Evolutionary conservation across 228 moss, liverwort and hornwort species (phyloP), one percentile per base, ranked within the genome.

Genomic region (Sphagnum magellanicum): DNA sequence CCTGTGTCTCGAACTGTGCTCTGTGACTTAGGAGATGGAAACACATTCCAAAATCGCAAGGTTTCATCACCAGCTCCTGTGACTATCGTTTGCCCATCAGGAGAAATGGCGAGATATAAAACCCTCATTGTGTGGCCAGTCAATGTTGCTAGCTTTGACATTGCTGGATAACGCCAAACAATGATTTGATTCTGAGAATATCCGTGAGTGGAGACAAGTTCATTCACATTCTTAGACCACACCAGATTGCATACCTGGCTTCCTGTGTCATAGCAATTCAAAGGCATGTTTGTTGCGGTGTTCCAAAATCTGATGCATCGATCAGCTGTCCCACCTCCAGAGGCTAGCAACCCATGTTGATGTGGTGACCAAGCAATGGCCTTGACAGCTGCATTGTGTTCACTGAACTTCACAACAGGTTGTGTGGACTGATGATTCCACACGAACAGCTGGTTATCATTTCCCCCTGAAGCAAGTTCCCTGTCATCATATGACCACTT

Each of bases 161-260:
- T 93, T 6, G 94, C 64, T 14, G 98, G 94, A 67, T 98, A 94
- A 62, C 94, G 77, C 98, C 98, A 98, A 11, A 98, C 94, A n/a
- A 94, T 90, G 13, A 98, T 98, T 81, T 98, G 98, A 72, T 98
- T 94, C 77, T 98, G 94, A 0, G 98, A 98, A 50, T 98, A 98
- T 5, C 98, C 98, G 65, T 98, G 98, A 6, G 97, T 98, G 76
- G 93, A 93, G 58, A 98, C 94, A 72, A 98, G 89, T 83, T 98
- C 98, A 71, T 98, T 98, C 59, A 94, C 98, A 71, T 98, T 98
- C 81, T 98, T 98, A 64, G 98, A 98, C 98, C 98, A 98, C 14
- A 92, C 94, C 59, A 98, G 74, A 61, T 98, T 98, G 79, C 98
- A 98, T 50, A 97, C 98, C 72, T 94, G 98, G 73, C 94, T 94